Evolutionary conservation across 768 basidiomycete species (phyloP), one percentile per base, ranked within the genome.

Genomic region (Tulasnella sp.): DNA sequence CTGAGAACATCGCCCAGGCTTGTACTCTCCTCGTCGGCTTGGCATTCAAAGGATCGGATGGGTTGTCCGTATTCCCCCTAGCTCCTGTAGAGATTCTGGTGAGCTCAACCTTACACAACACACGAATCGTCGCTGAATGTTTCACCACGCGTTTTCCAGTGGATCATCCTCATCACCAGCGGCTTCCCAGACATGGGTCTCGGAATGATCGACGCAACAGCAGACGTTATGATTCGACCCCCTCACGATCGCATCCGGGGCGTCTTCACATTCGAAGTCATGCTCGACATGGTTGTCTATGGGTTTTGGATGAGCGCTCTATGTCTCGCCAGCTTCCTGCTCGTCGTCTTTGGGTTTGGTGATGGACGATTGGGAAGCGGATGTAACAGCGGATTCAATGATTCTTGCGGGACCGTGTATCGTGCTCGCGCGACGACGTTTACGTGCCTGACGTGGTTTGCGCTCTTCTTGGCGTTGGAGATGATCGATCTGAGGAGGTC

Each of bases 181-280:
- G 68, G 77, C 1, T 76, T 78, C 17, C 80, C 80, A 11, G 79
- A 79, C 1, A 74, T 81, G 59, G 80, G 79, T 15, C 72, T 82
- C 21, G 80, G 80, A 11, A 63, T 78, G 15, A 75, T 80, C 64
- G 70, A 70, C n/a, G 75, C 80, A 2, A 73, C 77, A 0, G 44
- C 65, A 3, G 77, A 82, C 63, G 69, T 80, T 19, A 80, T 81
- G 78, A 71, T 68, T 48, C 69, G 69, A 53, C 74, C 73, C 0
- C 78, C 79, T 0, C 60, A 60, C 1, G 62, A 63, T 29, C 70
- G 68, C 67, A 70, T 69, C 49, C 68, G 66, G 38, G 65, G 66
- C 9, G 68, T 74, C 60, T 75, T 75, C 63, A 73, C 69, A 0
- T 52, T 60, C 21, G 70, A 70, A 52, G 68, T 72, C 62, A 64